phyloP scores from a whole-genome alignment of 768 basidiomycete genomes.

The Lactifluus subvellereus region DNA sequence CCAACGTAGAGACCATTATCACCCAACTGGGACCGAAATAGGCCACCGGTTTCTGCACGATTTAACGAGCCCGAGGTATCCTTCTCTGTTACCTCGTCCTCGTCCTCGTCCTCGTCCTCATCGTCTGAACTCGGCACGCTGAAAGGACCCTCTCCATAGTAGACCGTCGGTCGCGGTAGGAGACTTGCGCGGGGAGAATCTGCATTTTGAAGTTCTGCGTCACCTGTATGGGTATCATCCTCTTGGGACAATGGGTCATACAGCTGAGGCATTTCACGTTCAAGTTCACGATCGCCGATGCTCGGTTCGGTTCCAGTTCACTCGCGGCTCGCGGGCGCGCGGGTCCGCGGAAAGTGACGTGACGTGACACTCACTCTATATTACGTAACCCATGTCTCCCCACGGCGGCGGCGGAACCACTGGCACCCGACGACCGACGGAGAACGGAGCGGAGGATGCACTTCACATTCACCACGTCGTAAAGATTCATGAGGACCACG shows the following conservation, averaged over 20 bases:
- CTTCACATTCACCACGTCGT: not conserved
- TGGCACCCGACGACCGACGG: no score
- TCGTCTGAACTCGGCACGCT: conserved; percentile 77
- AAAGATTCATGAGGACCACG: conserved; percentile 1
- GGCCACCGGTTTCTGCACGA: conserved; percentile 29
- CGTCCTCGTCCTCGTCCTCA: conserved; percentile 62
- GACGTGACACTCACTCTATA: not conserved
- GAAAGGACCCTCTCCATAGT: conserved; percentile 75
- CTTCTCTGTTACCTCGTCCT: conserved; percentile 49
- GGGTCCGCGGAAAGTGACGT: not conserved
- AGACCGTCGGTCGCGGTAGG: conserved; percentile 31
- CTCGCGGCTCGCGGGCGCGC: no score
- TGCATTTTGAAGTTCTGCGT: not conserved
- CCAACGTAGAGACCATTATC: conserved; percentile 35
- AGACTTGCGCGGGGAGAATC: not conserved
- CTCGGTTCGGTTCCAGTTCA: not conserved
- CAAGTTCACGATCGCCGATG: no score
- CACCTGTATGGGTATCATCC: conserved; percentile 13
- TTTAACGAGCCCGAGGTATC: conserved; percentile 28
- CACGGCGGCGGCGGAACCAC: no score
- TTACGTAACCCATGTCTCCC: not conserved
- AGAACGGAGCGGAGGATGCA: not conserved
- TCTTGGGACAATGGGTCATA: conserved; percentile 24
- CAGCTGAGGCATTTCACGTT: conserved; percentile 14
- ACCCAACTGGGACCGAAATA: conserved; percentile 20